Conservation (phyloP, 371 early-diverging fungal genomes). For the Apophysomyces elegans region DNA sequence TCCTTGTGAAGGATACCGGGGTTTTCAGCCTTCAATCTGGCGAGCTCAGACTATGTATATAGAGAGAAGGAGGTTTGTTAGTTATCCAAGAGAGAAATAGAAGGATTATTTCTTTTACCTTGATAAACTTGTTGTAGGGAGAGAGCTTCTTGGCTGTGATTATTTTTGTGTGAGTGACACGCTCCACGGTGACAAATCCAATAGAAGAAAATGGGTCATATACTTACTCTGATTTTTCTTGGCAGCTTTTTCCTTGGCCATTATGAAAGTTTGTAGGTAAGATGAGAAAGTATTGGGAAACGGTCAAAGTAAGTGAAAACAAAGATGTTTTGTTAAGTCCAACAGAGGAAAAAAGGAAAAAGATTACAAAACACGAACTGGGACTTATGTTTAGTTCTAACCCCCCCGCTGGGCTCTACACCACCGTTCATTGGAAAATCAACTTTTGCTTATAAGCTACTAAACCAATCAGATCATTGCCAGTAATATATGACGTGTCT, state of each 20-base stretch:
- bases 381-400: neutral
- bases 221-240: slow-evolving; percentile 27
- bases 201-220: slow-evolving; percentile 11
- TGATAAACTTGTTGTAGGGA: slow-evolving; percentile 75
- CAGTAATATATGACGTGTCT: too few species aligned
- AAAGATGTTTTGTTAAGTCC: slow-evolving; percentile 21
- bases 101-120: slow-evolving; percentile 34
- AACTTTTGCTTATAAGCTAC: neutral
- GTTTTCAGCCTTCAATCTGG: slow-evolving; percentile 64
- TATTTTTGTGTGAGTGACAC: slow-evolving; percentile 5
- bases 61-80: neutral
- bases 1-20: slow-evolving; percentile 66
- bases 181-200: neutral
- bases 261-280: slow-evolving; percentile 30
- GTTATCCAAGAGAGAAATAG: neutral
- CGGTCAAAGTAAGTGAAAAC: slow-evolving; percentile 15
- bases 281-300: slow-evolving; percentile 10
- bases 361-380: slow-evolving; percentile 13
- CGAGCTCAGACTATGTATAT: slow-evolving; percentile 56
- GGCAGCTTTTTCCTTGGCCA: slow-evolving; percentile 32
- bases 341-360: slow-evolving; percentile 21
- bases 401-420: neutral
- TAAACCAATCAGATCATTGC: neutral
- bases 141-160: slow-evolving; percentile 34
- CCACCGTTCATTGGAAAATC: slow-evolving; percentile 5